Evolutionary conservation across 805 yeast species (phyloP).

Genomic region (Ascoidea asiatica): DNA sequence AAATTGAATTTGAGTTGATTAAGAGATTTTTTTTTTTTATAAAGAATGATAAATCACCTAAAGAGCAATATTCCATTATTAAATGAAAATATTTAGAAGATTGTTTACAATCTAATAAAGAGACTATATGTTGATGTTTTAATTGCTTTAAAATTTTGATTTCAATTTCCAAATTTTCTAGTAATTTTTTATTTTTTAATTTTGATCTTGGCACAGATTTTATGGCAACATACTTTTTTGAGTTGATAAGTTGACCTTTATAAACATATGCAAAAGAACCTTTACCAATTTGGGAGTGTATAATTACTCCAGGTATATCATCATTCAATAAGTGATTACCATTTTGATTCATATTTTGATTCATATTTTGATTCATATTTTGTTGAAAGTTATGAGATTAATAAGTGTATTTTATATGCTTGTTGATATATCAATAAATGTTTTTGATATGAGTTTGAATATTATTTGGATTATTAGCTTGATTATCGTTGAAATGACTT

Average conservation of each 20-base stretch:
- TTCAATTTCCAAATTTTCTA: slow-evolving; percentile 88
- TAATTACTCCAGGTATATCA: slow-evolving; percentile 4
- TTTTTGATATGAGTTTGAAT: no score
- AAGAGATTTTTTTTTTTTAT: slow-evolving; percentile 67
- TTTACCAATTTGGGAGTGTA: slow-evolving; percentile 66
- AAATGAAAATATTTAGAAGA: slow-evolving; percentile 71
- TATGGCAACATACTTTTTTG: slow-evolving; percentile 63
- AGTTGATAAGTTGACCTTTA: slow-evolving; percentile 44
- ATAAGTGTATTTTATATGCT: no score
- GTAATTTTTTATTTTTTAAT: slow-evolving; percentile 70
- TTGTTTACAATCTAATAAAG: slow-evolving; percentile 69
- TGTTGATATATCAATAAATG: no score
- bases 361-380: background rate
- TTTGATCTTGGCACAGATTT: slow-evolving; percentile 77
- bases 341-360: background rate
- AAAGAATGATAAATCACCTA: slow-evolving; percentile 86
- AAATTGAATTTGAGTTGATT: slow-evolving; percentile 61
- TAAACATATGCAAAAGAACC: slow-evolving; percentile 95
- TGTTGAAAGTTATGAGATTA: no score
- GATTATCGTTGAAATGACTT: no score
- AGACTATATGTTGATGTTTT: slow-evolving; percentile 89
- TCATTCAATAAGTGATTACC: slow-evolving; percentile 2
- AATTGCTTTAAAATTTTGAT: slow-evolving; percentile 77
- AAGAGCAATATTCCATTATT: slow-evolving; percentile 91
- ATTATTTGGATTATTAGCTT: no score